Evolutionary conservation across 2,329 filamentous ascomycete species (phyloP), one percentile per base, ranked within the genome.

Genomic region (Metarhizium guizhouense): DNA sequence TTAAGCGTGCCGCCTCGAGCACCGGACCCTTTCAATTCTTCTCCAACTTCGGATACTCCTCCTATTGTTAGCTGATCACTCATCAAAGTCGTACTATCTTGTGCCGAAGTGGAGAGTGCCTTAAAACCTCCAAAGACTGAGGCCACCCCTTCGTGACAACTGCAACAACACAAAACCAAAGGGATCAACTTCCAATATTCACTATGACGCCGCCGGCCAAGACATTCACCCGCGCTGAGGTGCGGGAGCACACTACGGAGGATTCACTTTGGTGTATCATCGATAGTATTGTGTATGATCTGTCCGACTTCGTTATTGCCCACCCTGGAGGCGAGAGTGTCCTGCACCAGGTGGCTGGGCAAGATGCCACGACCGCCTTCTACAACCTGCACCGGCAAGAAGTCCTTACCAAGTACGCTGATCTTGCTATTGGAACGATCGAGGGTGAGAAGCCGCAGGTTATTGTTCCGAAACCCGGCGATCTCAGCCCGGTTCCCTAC

Each of bases 311-410:
- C 70, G 72, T 90, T 62, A 88, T 94, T 67, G 89, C 87, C 25
- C 90, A 95, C 65, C 90, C 90, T 0, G 90, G 90, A 62, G 90
- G 90, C 64, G 84, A 85, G 64, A 84, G 87, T 47, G 90, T 95
- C 29, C 82, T 95, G 42, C 79, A 82, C 54, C 89, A 95, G 72
- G 82, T 93, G 51, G 90, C 88, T 34, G 90, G 90, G 59, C 80
- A 83, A 61, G 90, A 95, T 67, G 89, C 90, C 52, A 95, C 90
- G 2, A 75, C 80, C 40, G 87, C 86, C 56, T 95, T 95, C 72
- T 95, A 95, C 81, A 95, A 95, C 76, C 84, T 96, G 54, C 91
- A 96, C 74, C 80, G 90, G 30, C 90, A 95, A 63, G 90, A 95
- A 72, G 88, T 95, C n/a, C 80, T 95, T 11, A 76, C 84, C 58